Conservation (phyloP, 148 eudicot species). For the Diospyros kaki region DNA sequence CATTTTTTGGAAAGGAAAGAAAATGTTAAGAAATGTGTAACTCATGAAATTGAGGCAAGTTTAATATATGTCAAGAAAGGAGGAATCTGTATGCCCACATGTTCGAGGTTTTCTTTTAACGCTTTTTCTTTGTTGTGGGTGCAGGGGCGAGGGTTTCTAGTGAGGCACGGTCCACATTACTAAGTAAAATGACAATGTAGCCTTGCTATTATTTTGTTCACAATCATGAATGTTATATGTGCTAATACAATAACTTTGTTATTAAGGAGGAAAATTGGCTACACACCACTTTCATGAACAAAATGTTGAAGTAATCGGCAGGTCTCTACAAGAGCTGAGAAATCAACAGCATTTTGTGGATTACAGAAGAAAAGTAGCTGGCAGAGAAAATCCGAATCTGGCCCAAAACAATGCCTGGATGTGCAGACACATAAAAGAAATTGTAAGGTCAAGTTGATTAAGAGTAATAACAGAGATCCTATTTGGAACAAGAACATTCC, state of each 20-base stretch:
- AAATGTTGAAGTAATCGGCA: slow-evolving; percentile 65
- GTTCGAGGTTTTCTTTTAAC: too few relatives aligned
- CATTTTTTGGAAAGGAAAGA: too few relatives aligned
- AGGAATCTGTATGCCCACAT: too few relatives aligned
- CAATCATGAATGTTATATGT: neutral
- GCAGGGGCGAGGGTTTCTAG: too few relatives aligned
- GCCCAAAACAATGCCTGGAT: slow-evolving; percentile 75
- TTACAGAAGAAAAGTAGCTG: slow-evolving; percentile 76
- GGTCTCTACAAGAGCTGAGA: slow-evolving; percentile 64
- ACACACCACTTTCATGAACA: slow-evolving; percentile 55
- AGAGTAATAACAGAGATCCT: slow-evolving; percentile 4
- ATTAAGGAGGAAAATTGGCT: neutral
- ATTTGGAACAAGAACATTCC: neutral
- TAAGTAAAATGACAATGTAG: neutral
- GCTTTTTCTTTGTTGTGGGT: too few relatives aligned
- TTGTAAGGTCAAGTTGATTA: neutral
- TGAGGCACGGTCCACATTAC: too few relatives aligned
- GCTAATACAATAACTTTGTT: too few relatives aligned
- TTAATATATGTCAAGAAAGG: too few relatives aligned
- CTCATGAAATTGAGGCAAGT: too few relatives aligned
- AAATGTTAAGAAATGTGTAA: too few relatives aligned
- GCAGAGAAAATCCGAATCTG: slow-evolving; percentile 72
- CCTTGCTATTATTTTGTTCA: neutral
- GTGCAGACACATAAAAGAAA: slow-evolving; percentile 4
- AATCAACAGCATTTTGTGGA: slow-evolving; percentile 53